Evolutionary conservation across 2,329 filamentous ascomycete species (phyloP), one percentile per base, ranked within the genome.

Genomic region (Elsinoe necatrix): DNA sequence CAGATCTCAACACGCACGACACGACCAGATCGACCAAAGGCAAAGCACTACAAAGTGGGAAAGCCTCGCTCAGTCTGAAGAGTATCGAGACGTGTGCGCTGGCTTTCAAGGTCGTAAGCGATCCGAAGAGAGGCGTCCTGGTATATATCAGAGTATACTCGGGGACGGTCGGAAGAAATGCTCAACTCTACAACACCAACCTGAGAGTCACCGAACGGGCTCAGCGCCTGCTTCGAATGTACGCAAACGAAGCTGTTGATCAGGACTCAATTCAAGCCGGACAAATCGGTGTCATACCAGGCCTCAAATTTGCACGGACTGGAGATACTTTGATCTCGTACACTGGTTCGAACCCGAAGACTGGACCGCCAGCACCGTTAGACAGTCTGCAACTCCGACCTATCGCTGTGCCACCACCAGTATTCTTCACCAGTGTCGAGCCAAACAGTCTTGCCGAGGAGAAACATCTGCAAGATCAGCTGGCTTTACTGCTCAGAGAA

Each of bases 381-480:
- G 83, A 85, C 51, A 84, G 80, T 14, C 74, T 97, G 14, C 90
- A 95, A 66, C 81, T 98, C 34, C 83, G 89, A 14, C 89, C 93
- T 0, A 93, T 95, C 25, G 81, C 87, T 58, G 88, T 96, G 0
- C 92, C 93, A 0, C 90, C 93, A 0, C 90, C 93, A 0, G 93
- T 98, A 0, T 95, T 96, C 66, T 98, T 97, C 69, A 85, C 95
- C n/a, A 89, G 91, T 59, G 84, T 97, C 25, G 92, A 97, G 61
- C 89, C 83, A 16, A 74, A 89, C 63, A 85, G 88, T 63, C 75
- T 88, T 29, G 80, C 85, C 29, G 89, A 91, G 62, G 87, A 90
- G 64, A 91, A 90, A 63, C 81, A 85, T 58, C 81, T 98, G 4
- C 82, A 88, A 57, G 82, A 86, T 4, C 85, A 86, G 0, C 75